phyloP scores from a whole-genome alignment of 805 yeast genomes.

The Zygoascus tannicola region DNA sequence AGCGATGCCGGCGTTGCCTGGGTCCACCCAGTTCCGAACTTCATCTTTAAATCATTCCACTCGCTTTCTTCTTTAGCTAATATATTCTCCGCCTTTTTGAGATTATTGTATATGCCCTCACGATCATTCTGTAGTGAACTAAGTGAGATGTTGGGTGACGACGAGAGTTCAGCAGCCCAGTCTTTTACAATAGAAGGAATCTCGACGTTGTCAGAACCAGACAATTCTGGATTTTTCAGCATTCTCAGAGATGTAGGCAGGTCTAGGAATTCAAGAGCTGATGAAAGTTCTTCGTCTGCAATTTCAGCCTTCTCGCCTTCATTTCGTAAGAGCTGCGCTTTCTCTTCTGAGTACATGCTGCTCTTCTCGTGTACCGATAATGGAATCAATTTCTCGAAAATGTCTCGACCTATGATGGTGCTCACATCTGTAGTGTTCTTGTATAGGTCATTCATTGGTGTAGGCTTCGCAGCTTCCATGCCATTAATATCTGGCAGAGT shows the following conservation, averaged over 20 bases:
- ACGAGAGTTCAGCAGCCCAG: constrained; percentile 30
- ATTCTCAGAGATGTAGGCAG: constrained; percentile 58
- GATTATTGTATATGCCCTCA: constrained; percentile 16
- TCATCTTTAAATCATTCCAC: constrained; percentile 27
- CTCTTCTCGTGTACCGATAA: constrained; percentile 78
- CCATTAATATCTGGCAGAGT: constrained; percentile 58
- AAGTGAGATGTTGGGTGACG: constrained; percentile 11
- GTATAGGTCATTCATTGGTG: constrained; percentile 36
- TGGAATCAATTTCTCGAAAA: constrained; percentile 77
- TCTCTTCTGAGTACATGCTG: constrained; percentile 82
- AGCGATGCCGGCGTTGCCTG: constrained; percentile 30
- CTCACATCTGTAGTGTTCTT: constrained; percentile 34
- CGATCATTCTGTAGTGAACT: constrained; percentile 21
- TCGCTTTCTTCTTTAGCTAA: constrained; percentile 30
- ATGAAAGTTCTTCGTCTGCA: constrained; percentile 66
- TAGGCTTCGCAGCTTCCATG: constrained; percentile 57
- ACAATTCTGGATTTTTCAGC: constrained; percentile 30
- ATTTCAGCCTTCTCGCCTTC: constrained; percentile 69
- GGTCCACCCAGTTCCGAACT: constrained; percentile 33
- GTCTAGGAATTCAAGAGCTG: constrained; percentile 72
- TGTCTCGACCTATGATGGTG: constrained; percentile 40
- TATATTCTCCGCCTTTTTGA: constrained; percentile 25
- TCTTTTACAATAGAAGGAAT: constrained; percentile 35
- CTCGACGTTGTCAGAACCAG: constrained; percentile 16
- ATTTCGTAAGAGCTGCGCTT: constrained; percentile 62